Conservation (phyloP, 192 early-diverging fungal genomes). For the Backusella tarrabulga region DNA sequence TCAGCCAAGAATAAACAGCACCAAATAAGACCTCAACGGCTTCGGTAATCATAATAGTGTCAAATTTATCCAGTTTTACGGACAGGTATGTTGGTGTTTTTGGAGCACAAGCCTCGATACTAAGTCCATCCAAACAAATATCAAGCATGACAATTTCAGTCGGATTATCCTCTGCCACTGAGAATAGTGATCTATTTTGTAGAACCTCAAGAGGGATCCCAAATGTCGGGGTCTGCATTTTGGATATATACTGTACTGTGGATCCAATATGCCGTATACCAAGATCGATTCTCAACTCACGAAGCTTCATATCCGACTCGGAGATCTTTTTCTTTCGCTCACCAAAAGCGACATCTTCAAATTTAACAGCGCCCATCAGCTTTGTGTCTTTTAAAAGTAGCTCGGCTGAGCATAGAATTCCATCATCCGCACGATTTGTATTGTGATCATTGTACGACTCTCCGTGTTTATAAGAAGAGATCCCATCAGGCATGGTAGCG, state of each 20-base stretch:
- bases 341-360: constrained; percentile 50
- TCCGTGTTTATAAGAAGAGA: constrained; percentile 45
- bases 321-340: constrained; percentile 42
- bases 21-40: constrained; percentile 71
- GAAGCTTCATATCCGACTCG: constrained; percentile 43
- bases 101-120: constrained; percentile 41
- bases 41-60: constrained; percentile 64
- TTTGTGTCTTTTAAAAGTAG: constrained; percentile 52
- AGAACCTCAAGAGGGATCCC: constrained; percentile 60
- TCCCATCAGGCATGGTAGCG: constrained; percentile 60
- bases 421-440: constrained; percentile 51
- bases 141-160: constrained; percentile 53
- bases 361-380: constrained; percentile 51
- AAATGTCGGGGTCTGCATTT: constrained; percentile 29
- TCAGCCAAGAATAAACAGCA: constrained; percentile 66
- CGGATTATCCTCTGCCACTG: constrained; percentile 32
- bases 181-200: constrained; percentile 6
- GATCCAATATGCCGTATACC: constrained; percentile 52
- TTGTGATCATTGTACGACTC: constrained; percentile 49
- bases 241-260: constrained; percentile 56
- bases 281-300: constrained; percentile 53
- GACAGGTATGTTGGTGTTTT: constrained; percentile 48
- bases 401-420: constrained; percentile 62
- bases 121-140: constrained; percentile 40
- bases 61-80: constrained; percentile 41